A percentile compares a stretch with the other conserved stretches of the same genome.
These are phyloP conservation scores for Mycena venus DNA, from an alignment of 768 basidiomycete genomes.

Conservation along the genomic window DNA sequence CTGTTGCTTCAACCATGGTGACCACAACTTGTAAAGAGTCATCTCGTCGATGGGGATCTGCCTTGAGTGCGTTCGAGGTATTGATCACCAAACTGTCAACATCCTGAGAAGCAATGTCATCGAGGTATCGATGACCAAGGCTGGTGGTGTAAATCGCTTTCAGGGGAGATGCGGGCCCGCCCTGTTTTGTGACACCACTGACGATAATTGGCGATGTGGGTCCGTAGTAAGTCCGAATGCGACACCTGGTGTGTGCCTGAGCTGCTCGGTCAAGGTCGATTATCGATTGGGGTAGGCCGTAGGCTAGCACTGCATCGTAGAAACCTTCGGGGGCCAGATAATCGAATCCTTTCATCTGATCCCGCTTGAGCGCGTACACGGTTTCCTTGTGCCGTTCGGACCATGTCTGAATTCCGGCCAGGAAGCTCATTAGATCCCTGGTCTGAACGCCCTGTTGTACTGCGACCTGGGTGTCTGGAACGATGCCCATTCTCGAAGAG, in stretches of 20 bases:
- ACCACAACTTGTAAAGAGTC: background rate
- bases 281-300: constrained; percentile 40
- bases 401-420: constrained; percentile 39
- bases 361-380: constrained; percentile 38
- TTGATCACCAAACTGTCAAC: constrained; percentile 9
- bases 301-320: constrained; percentile 45
- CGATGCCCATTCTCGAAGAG: constrained; percentile 27
- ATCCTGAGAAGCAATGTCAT: constrained; percentile 27
- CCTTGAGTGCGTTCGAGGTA: background rate
- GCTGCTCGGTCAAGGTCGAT: constrained; percentile 43
- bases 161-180: constrained; percentile 42
- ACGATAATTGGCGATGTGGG: constrained; percentile 37
- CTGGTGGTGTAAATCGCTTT: constrained; percentile 45
- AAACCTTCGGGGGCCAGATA: constrained; percentile 44
- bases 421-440: constrained; percentile 39
- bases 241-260: constrained; percentile 35
- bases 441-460: constrained; percentile 44
- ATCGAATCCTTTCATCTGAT: constrained; percentile 51
- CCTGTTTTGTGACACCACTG: constrained; percentile 45
- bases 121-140: constrained; percentile 34
- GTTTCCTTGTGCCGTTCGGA: constrained; percentile 35
- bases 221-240: constrained; percentile 44
- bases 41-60: constrained; percentile 28
- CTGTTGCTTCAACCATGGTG: background rate
- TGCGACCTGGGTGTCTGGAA: constrained; percentile 43